Percentiles rank a stretch among this genome's conserved stretches.
phyloP scores from a whole-genome alignment of 2,329 filamentous ascomycete species.

The Ceratocystis eucalypticola region DNA sequence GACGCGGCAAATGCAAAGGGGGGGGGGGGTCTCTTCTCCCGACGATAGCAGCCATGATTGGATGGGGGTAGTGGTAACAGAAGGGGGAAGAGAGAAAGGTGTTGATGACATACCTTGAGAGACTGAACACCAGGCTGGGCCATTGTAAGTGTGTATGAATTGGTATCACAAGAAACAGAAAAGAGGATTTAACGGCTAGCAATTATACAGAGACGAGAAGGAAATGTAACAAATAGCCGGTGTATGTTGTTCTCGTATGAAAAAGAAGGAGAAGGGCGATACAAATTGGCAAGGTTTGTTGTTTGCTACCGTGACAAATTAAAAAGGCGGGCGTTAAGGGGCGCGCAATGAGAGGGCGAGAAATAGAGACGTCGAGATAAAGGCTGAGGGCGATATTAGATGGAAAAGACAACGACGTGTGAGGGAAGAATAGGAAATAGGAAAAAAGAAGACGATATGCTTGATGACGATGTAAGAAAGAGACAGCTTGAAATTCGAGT shows the following conservation, averaged over 20 bases:
- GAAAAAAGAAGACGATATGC: background rate
- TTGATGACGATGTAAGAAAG: background rate
- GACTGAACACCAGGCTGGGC: slow-evolving; percentile 77
- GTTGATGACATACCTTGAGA: slow-evolving; percentile 54
- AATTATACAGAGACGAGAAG: slow-evolving; percentile 29
- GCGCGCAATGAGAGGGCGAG: background rate
- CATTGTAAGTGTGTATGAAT: slow-evolving; percentile 41
- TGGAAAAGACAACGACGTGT: background rate
- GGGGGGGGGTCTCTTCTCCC: no score
- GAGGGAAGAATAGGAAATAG: background rate
- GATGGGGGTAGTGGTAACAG: background rate
- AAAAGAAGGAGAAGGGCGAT: background rate
- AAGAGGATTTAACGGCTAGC: background rate
- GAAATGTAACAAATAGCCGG: slow-evolving; percentile 8
- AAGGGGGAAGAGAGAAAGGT: slow-evolving; percentile 13
- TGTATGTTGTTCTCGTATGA: background rate
- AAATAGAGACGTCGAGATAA: background rate
- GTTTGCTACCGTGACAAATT: background rate
- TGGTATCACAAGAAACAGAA: slow-evolving; percentile 2
- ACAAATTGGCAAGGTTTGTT: background rate
- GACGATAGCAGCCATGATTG: no score
- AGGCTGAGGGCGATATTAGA: background rate
- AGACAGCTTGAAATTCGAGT: no score
- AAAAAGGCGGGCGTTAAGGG: background rate
- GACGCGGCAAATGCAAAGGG: no score